Evolutionary conservation across 2,329 filamentous ascomycete genomes (phyloP).

Genomic region (Coniochaeta sp.): DNA sequence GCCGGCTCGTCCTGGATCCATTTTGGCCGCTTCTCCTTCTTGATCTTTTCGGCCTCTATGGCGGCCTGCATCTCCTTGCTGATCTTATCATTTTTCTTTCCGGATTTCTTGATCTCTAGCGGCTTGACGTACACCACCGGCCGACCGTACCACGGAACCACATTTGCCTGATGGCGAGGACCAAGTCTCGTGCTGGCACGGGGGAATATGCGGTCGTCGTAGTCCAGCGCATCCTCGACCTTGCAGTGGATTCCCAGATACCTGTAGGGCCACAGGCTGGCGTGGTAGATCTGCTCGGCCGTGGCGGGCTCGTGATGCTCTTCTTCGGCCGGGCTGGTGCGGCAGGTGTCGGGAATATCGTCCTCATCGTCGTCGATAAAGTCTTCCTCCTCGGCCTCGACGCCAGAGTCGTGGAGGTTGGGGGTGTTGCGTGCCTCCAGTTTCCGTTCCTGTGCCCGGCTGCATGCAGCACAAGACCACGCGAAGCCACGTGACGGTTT

Average conservation of each 20-base stretch:
- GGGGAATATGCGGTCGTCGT: slow-evolving; percentile 95
- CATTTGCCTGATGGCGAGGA: slow-evolving; percentile 82
- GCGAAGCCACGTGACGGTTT: slow-evolving; percentile 97
- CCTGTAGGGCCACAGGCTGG: slow-evolving; percentile 91
- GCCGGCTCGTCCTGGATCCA: slow-evolving; percentile 89
- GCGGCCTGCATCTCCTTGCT: slow-evolving; percentile 75
- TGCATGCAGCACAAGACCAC: slow-evolving; percentile 95
- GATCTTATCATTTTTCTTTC: slow-evolving; percentile 69
- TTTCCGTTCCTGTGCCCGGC: slow-evolving; percentile 88
- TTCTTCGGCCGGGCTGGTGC: slow-evolving; percentile 58
- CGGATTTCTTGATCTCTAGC: slow-evolving; percentile 73
- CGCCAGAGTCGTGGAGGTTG: slow-evolving; percentile 59
- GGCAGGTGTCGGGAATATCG: slow-evolving; percentile 42
- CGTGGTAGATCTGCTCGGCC: slow-evolving; percentile 82
- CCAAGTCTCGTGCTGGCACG: slow-evolving; percentile 89
- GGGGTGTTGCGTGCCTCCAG: slow-evolving; percentile 86
- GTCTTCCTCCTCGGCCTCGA: slow-evolving; percentile 62
- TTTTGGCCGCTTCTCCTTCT: slow-evolving; percentile 76
- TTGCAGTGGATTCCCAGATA: slow-evolving; percentile 95
- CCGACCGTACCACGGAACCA: slow-evolving; percentile 76
- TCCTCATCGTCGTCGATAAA: slow-evolving; percentile 67
- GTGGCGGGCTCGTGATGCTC: slow-evolving; percentile 56
- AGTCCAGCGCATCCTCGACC: slow-evolving; percentile 90
- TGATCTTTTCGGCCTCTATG: slow-evolving; percentile 73
- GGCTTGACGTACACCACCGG: slow-evolving; percentile 89